Conservation (phyloP, 2,329 filamentous ascomycete genomes). For the Botrytis cinerea region DNA sequence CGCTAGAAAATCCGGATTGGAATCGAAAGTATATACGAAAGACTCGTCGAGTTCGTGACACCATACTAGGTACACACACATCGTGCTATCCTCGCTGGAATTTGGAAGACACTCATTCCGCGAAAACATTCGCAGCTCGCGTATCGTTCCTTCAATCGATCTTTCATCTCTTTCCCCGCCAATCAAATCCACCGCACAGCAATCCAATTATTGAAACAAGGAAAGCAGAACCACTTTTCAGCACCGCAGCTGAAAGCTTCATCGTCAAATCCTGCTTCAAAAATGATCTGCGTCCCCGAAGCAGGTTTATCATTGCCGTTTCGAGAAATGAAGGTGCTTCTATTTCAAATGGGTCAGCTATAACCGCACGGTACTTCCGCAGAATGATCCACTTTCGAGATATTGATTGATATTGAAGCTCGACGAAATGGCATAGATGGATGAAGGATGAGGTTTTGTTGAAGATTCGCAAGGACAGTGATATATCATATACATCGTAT, state of each 20-base stretch:
- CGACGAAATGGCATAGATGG: neutral
- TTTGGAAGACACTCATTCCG: neutral
- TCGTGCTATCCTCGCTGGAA: neutral
- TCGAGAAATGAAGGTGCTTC: neutral
- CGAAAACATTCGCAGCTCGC: neutral
- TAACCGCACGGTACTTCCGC: constrained; percentile 2
- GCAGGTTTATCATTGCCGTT: neutral
- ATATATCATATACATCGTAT: neutral
- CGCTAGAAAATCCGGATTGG: neutral
- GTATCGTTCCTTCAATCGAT: constrained; percentile 1
- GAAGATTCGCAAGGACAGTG: neutral
- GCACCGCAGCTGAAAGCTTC: neutral
- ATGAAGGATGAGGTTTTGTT: neutral
- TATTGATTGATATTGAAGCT: neutral
- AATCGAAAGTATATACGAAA: neutral
- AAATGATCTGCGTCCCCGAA: neutral
- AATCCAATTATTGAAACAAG: neutral
- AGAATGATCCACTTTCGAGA: neutral
- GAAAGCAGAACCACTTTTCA: neutral
- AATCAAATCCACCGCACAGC: neutral
- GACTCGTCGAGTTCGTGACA: neutral
- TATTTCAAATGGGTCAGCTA: neutral
- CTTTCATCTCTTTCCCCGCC: neutral
- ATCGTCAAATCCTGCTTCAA: constrained; percentile 15
- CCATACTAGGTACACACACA: no score